Base-by-base conservation (phyloP, 2,329 filamentous ascomycete genomes). In the Myriangium duriaei region DNA sequence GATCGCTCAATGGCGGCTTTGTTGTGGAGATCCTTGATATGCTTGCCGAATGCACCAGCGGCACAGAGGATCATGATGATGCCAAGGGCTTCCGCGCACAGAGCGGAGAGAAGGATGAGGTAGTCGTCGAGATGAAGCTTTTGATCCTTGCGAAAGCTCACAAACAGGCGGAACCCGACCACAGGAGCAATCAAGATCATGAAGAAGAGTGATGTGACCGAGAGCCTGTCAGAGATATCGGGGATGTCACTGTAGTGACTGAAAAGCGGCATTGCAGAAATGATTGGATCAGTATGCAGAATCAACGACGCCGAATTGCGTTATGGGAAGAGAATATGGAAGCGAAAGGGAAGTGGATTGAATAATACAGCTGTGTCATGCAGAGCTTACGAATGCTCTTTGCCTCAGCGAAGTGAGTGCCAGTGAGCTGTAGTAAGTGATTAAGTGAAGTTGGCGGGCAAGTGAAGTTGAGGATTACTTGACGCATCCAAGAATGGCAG, bases 61-160 rank as follows among this genome's bases (percentile, higher is more conserved):
- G 36, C 30, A 30, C 36, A 39, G 4, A 39, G 18, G 30, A 39
- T 15, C 36, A 39, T 39, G 29, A 39, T 19, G 15, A 39, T 30
- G 16, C 36, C 36, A 12, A 39, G 36, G n/a, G 36, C 28, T 19
- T 39, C 36, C 17, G 36, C 36, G 30, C 11, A 39, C 7, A 39
- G 11, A 19, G 30, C 28, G 36, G 36, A 29, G 12, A 39, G n/a
- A 11, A 39, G 9, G 30, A 39, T 39, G 36, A 39, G 30, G 28
- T 30, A 39, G 36, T 39, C 36, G 32, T 39, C 36, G 11, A 30
- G 29, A 11, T 32, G 36, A 15, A 39, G 29, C 4, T 32, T 13
- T n/a, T 17, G n/a, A 16, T 30, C 14, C 26, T 39, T 28, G 14
- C 18, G n/a, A 15, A 18, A 17, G 14, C 36, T 32, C n/a, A 30